phyloP scores from a whole-genome alignment of 2,329 filamentous ascomycete genomes.

The Penicillium sp. region DNA sequence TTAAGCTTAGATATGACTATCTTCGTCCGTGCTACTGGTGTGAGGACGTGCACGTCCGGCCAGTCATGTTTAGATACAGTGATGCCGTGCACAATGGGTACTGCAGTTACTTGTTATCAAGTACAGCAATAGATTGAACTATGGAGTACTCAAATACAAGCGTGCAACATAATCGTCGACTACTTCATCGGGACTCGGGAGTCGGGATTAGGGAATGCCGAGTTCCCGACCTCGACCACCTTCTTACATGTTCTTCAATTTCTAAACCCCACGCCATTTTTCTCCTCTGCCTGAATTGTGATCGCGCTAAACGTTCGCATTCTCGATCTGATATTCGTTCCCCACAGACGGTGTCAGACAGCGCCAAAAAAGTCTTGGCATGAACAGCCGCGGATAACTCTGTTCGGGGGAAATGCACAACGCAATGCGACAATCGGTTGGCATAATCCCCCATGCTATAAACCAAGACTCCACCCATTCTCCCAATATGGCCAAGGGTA shows the following conservation, averaged over 20 bases:
- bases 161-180: not conserved
- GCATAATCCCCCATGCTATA: constrained; percentile 15
- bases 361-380: constrained; percentile 16
- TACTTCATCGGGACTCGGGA: constrained; percentile 9
- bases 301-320: not conserved
- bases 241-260: not conserved
- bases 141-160: no score
- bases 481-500: constrained; percentile 1
- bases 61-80: not conserved
- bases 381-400: constrained; percentile 11
- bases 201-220: constrained; percentile 11
- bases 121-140: no score
- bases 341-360: not conserved
- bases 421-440: constrained; percentile 12
- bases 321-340: not conserved
- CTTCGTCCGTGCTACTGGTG: not conserved
- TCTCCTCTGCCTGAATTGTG: not conserved
- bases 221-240: constrained; percentile 5
- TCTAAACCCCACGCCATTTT: not conserved
- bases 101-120: not conserved
- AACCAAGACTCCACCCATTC: constrained; percentile 4
- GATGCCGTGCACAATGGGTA: not conserved
- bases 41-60: not conserved
- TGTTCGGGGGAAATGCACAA: constrained; percentile 15
- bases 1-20: not conserved